Percentiles rank a stretch among this genome's conserved stretches.
Evolutionary conservation across 2,329 filamentous ascomycete species (phyloP).

Genomic region (Calonectria pseudoreteaudii): DNA sequence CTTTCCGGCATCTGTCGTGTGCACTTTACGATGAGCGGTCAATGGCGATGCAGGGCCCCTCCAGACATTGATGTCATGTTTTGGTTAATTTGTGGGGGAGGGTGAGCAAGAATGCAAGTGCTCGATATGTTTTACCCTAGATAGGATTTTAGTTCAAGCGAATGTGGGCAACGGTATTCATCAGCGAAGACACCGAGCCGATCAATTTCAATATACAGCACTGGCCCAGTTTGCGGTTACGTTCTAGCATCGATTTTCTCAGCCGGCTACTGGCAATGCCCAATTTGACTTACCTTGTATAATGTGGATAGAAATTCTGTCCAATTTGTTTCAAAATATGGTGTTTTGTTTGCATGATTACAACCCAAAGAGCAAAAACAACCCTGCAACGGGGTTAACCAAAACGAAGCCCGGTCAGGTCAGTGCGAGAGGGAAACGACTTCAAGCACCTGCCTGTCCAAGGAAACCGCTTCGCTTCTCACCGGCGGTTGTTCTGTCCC

Average conservation of each 20-base stretch:
- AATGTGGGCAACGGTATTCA: not conserved
- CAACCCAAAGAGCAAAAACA: not conserved
- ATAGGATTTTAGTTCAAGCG: not conserved
- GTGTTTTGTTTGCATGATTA: not conserved
- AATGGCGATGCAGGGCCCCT: not conserved
- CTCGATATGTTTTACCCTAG: not conserved
- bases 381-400: not conserved
- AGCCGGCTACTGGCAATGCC: not conserved
- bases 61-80: conserved; percentile 7
- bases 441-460: not conserved
- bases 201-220: conserved; percentile 10
- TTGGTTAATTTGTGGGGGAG: conserved; percentile 12
- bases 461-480: not conserved
- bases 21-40: not conserved
- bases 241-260: not conserved
- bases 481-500: not conserved
- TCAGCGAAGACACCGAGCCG: not conserved
- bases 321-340: not conserved
- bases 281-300: not conserved
- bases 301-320: not conserved
- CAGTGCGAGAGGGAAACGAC: not conserved
- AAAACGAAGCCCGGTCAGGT: not conserved
- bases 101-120: not conserved
- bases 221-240: not conserved
- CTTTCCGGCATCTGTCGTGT: not conserved